Conservation (phyloP, 2,329 filamentous ascomycete genomes). For the Cladorrhinum sp. region DNA sequence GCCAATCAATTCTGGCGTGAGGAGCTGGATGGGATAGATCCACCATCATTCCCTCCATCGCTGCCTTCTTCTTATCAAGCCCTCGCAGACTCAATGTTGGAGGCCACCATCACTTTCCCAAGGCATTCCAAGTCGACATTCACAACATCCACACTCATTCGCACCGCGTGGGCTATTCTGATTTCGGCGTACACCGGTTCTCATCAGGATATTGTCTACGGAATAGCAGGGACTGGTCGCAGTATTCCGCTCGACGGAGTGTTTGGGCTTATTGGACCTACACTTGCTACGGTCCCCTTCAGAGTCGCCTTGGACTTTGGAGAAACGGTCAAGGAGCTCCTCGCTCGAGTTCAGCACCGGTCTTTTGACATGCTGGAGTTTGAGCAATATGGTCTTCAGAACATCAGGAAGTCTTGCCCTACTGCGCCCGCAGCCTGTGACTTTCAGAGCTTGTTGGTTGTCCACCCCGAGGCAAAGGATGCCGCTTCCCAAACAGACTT, state of each 20-base stretch:
- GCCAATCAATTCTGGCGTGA: conserved; percentile 13
- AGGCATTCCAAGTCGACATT: conserved; percentile 1
- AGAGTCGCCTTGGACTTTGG: conserved; percentile 1
- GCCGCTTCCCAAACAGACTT: background rate
- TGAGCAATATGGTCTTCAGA: conserved; percentile 17
- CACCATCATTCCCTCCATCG: conserved; percentile 11
- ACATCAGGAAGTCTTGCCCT: conserved; percentile 13
- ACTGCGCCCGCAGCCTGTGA: conserved; percentile 9
- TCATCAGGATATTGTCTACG: conserved; percentile 18
- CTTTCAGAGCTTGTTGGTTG: conserved; percentile 22
- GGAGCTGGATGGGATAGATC: conserved; percentile 7
- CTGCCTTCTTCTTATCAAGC: conserved; percentile 10
- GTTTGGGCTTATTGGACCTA: conserved; percentile 15
- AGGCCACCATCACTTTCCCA: background rate
- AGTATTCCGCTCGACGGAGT: conserved; percentile 14
- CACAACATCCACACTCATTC: conserved; percentile 12
- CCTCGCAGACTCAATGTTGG: conserved; percentile 2
- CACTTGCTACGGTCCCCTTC: conserved; percentile 16
- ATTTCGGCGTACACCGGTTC: conserved; percentile 14
- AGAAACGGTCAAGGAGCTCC: background rate
- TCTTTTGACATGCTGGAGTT: conserved; percentile 15
- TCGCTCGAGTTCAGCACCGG: conserved; percentile 12
- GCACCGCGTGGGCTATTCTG: conserved; percentile 19
- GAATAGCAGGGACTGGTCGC: conserved; percentile 17
- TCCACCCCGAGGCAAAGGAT: conserved; percentile 5